Evolutionary conservation across 331 rosid species (phyloP), one percentile per base, ranked within the genome.

Genomic region (Quercus lobata): DNA sequence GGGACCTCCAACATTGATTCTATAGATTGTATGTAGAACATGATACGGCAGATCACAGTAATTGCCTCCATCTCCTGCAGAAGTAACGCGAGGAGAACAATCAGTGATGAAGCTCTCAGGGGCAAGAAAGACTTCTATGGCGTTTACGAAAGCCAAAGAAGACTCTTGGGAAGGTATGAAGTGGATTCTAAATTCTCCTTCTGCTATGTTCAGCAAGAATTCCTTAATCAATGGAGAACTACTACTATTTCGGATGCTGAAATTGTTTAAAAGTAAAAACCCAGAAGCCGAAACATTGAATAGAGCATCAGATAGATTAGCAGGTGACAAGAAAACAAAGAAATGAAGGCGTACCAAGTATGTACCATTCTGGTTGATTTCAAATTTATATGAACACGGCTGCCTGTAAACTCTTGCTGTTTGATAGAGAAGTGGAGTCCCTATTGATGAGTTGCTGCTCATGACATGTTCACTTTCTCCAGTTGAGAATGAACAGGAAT

Each of bases 341-440:
- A 91, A 89, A 54, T 91, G 94, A 46, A 93, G 87, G 77, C 93
- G 92, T 69, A 93, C 75, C 49, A 86, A 6, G 80, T 91, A 85
- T 37, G 83, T 72, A 18, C 84, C 87, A 2, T 2, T 21, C 6
- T 72, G 1, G 1, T 30, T 79, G 46, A 81, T 71, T 1, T 0
- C 7, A 69, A 89, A 88, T 53, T 81, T 5, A 2, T 86, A 89
- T n/a, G 30, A 57, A 46, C 85, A 83, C 0, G 75, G 52, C 15
- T 8, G 11, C 5, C 3, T 6, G 76, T 80, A 86, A 46, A 65
- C 7, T 60, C 87, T 90, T 7, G 90, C 85, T 0, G 92, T 76
- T 56, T 22, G 75, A 72, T 91, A 73, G 1, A 83, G 86, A 70
- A 79, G 16, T 24, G 82, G 69, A 41, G 86, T 25, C 27, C 27